Conservation (phyloP, 352 stramenopile species). For the Globisporangium iwayamae region DNA sequence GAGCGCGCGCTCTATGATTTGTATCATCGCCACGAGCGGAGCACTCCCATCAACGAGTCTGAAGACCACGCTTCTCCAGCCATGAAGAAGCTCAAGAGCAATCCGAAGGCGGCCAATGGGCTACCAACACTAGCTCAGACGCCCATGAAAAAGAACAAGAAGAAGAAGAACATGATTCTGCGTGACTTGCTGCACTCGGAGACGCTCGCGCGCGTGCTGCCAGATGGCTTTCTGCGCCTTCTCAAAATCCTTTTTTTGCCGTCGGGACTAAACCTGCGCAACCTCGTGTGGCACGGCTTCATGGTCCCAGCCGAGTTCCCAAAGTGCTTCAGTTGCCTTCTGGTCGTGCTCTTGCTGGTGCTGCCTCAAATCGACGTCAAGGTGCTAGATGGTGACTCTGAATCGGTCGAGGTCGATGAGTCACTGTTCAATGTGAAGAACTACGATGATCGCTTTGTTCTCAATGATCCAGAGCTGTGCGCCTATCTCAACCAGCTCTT, state of each 20-base stretch:
- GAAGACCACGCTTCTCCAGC: not conserved
- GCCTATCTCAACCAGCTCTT: not conserved
- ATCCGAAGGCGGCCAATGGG: not conserved
- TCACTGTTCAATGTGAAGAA: constrained; percentile 23
- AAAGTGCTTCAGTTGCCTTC: constrained; percentile 52
- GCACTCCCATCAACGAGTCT: not conserved
- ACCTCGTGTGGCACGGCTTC: constrained; percentile 75
- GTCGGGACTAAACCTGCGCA: constrained; percentile 58
- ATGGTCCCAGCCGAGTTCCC: constrained; percentile 46
- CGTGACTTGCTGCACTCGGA: constrained; percentile 52
- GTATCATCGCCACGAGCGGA: constrained; percentile 24
- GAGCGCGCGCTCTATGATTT: constrained; percentile 65
- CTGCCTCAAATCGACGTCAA: constrained; percentile 18
- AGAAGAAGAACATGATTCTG: constrained; percentile 64
- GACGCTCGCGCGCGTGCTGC: constrained; percentile 29
- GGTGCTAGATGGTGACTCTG: not conserved
- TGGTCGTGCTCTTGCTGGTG: constrained; percentile 38
- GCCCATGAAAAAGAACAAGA: constrained; percentile 3
- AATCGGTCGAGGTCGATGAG: constrained; percentile 6
- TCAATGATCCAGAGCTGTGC: not conserved
- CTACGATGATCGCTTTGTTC: constrained; percentile 19
- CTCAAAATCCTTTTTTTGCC: constrained; percentile 58
- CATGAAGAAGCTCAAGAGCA: not conserved
- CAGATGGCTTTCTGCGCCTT: constrained; percentile 34
- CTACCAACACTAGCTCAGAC: not conserved